Conservation (phyloP, 2,329 filamentous ascomycete genomes). For the Aspergillus sp. region DNA sequence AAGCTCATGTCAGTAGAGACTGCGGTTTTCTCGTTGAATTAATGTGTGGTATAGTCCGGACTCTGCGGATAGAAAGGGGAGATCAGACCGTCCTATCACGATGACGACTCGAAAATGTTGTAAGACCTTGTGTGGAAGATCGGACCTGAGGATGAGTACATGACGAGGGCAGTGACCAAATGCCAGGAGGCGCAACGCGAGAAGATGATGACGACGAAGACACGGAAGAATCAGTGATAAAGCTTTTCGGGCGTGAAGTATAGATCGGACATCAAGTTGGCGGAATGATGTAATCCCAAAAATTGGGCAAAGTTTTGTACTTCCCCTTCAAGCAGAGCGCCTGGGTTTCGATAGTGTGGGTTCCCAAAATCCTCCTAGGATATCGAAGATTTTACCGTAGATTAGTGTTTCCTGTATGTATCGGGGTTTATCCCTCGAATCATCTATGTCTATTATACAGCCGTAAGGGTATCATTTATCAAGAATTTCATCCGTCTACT, state of each 20-base stretch:
- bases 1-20: neutral
- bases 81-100: neutral
- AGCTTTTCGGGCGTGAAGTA: neutral
- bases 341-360: neutral
- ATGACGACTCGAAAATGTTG: neutral
- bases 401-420: neutral
- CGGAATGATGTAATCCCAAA: neutral
- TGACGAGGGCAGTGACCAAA: neutral
- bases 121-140: neutral
- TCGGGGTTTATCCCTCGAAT: neutral
- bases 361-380: neutral
- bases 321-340: neutral
- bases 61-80: neutral
- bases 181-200: neutral
- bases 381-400: neutral
- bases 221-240: neutral
- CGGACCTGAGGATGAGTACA: neutral
- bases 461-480: constrained; percentile 14
- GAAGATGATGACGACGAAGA: neutral
- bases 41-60: neutral
- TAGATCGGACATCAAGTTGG: too few species aligned
- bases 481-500: constrained; percentile 18
- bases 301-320: neutral
- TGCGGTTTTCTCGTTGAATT: neutral
- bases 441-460: constrained; percentile 7